Base-by-base conservation (phyloP, 169 alveolate genomes). In the Eimeria falciformis region DNA sequence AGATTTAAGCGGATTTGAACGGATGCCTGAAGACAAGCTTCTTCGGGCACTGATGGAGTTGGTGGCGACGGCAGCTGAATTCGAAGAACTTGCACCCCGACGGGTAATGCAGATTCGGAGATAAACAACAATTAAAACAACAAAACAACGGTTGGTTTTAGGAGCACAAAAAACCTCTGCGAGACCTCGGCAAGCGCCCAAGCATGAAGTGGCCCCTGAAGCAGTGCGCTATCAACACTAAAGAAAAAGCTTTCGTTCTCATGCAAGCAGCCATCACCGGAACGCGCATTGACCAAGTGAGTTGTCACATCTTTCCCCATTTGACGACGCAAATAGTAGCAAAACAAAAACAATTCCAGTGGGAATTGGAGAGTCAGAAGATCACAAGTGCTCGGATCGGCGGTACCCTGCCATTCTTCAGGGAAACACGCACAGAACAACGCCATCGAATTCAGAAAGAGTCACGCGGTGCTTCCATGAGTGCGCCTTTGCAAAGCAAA, bases 201-300 rank as follows among this genome's bases (percentile, higher is more conserved):
- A 29, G 29, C 3, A 71, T 71, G 82, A 27, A 37, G 6, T 71
- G 82, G 82, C 17, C 29, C 11, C 82, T 71, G 23, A 33, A 71
- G 23, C 29, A 71, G 2, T 2, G 50, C 27, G 82, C 29, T 3
- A 71, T 71, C 11, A 33, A 25, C 12, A 12, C 82, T 7, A 71
- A 71, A 27, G 55, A 25, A 43, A 71, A 71, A 27, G 50, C 82
- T 3, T 71, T 71, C n/a, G 55, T 71, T 3, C n/a, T 71, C 2
- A 71, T 71, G 82, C 82, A 71, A 40, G 82, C 82, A 37, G 82
- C 82, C 2, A 25, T 71, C 4, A 33, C 11, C 47, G 82, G 55
- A 2, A 18, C 40, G 6, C 82, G 82, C 6, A 33, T 71, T 1
- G 82, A 71, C 18, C 82, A 71, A 40, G 82, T 71, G 29, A 71